Base-by-base conservation (phyloP, 1,284 basidiomycete species). In the Abortiporus biennis region DNA sequence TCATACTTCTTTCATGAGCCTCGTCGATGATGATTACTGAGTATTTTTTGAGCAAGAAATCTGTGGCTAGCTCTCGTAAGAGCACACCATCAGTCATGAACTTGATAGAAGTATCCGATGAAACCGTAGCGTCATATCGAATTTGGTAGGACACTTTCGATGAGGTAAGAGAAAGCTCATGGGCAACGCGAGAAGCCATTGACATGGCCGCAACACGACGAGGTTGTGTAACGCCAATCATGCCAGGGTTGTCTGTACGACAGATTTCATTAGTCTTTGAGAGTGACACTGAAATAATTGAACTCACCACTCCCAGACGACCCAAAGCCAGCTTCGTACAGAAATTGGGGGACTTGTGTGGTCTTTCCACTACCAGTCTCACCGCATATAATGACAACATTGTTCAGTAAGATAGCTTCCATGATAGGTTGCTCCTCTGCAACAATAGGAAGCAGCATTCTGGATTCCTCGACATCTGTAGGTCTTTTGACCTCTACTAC, bases 21-120 rank as follows among this genome's bases (percentile, higher is more conserved):
- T 99, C 96, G 54, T 99, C 96, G 43, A 97, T 87, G 45, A 99
- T 86, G 50, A 99, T 80, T 24, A 96, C 87, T 19, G 90, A 93
- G 63, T 99, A 99, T 59, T 85, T 90, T 40, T 71, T 79, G 13
- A 99, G 71, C 23, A 97, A 63, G 58, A 99, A 95, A 59, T 99
- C 95, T 12, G 78, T 80, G 0, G 92, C 85, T 17, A 99, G 72
- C 63, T 99, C 96, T 44, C 96, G 84, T 9, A 99, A 71, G 19
- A 99, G 68, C 12, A 99, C 92, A 71, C 96, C 96, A 56, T 99
- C 96, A 2, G 96, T 99, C 95, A 99, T 99, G 71, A 99, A 99
- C 64, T 99, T 98, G 70, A 99, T 92, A 5, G 82, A 81, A 0
- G 96, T 99, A 19, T 81, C 74, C 0, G 90, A 73, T 2, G 91